Percentiles rank a stretch among this genome's conserved stretches.
phyloP scores from a whole-genome alignment of 1,284 basidiomycete species.

The Pseudozyma pruni region DNA sequence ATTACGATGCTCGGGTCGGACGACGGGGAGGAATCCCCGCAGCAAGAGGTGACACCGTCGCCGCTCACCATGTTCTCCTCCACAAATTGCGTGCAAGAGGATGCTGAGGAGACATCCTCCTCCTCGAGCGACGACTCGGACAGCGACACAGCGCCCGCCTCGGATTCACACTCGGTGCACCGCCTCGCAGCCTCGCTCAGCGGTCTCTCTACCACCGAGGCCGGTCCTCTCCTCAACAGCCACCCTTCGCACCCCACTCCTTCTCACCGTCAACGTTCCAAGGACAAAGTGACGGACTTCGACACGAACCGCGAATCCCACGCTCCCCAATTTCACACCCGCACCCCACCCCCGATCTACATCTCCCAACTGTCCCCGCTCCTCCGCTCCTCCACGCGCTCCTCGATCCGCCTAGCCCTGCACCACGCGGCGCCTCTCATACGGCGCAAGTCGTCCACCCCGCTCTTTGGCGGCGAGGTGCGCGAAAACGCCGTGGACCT shows the following conservation, averaged over 20 bases:
- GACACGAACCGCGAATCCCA: constrained; percentile 25
- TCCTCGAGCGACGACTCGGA: constrained; percentile 14
- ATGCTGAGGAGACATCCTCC: not conserved
- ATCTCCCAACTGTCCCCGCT: constrained; percentile 66
- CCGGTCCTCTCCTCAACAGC: not conserved
- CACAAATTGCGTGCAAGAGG: too few relatives aligned
- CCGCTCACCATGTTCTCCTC: constrained; percentile 22
- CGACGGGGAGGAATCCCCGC: not conserved
- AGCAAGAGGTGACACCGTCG: not conserved
- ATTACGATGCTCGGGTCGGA: constrained; percentile 39
- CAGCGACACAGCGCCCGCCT: constrained; percentile 5
- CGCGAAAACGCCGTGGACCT: constrained; percentile 90
- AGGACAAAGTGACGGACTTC: not conserved
- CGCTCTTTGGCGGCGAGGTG: constrained; percentile 61
- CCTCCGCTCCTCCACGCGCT: constrained; percentile 51
- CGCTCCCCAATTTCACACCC: constrained; percentile 38
- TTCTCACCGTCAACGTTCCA: not conserved
- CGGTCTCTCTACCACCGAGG: constrained; percentile 18
- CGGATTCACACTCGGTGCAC: constrained; percentile 14
- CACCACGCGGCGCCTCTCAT: constrained; percentile 48
- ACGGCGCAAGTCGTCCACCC: constrained; percentile 45
- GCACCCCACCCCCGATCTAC: constrained; percentile 66
- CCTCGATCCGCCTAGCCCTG: constrained; percentile 36
- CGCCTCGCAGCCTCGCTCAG: constrained; percentile 31
- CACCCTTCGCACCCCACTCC: not conserved